Conservation (phyloP, 2,329 filamentous ascomycete species). For the Epichloe glyceriae region DNA sequence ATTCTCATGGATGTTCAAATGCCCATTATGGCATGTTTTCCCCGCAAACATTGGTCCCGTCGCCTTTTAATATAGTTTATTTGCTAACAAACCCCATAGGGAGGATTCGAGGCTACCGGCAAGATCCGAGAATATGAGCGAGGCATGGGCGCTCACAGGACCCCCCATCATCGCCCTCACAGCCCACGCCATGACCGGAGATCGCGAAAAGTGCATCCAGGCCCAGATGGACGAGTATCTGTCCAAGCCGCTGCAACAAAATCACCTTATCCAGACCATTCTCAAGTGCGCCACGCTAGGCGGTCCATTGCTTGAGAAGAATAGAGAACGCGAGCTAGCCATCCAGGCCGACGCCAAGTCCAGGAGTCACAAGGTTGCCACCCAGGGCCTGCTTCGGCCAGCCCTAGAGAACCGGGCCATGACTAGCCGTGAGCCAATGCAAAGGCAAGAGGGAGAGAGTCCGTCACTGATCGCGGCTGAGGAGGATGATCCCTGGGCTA, state of each 20-base stretch:
- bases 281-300: conserved; percentile 91
- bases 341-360: conserved; percentile 37
- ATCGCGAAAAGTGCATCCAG: conserved; percentile 94
- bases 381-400: conserved; percentile 25
- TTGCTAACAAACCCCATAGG: conserved; percentile 39
- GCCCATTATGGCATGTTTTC: conserved; percentile 72
- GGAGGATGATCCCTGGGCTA: conserved; percentile 33
- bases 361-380: conserved; percentile 25
- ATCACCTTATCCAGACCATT: conserved; percentile 94
- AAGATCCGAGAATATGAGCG: conserved; percentile 95
- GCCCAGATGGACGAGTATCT: conserved; percentile 99
- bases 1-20: conserved; percentile 99
- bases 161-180: conserved; percentile 91
- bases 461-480: conserved; percentile 41
- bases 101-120: conserved; percentile 90
- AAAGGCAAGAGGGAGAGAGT: conserved; percentile 43
- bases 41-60: neutral
- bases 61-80: neutral
- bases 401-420: conserved; percentile 46
- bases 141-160: conserved; percentile 64
- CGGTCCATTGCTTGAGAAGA: conserved; percentile 67
- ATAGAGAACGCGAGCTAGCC: conserved; percentile 46
- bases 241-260: conserved; percentile 91
- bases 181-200: conserved; percentile 96
- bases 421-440: conserved; percentile 52